A percentile compares a stretch with the other conserved stretches of the same genome.
Evolutionary conservation across 2,329 filamentous ascomycete genomes (phyloP).

Genomic region (Monosporascus ibericus): DNA sequence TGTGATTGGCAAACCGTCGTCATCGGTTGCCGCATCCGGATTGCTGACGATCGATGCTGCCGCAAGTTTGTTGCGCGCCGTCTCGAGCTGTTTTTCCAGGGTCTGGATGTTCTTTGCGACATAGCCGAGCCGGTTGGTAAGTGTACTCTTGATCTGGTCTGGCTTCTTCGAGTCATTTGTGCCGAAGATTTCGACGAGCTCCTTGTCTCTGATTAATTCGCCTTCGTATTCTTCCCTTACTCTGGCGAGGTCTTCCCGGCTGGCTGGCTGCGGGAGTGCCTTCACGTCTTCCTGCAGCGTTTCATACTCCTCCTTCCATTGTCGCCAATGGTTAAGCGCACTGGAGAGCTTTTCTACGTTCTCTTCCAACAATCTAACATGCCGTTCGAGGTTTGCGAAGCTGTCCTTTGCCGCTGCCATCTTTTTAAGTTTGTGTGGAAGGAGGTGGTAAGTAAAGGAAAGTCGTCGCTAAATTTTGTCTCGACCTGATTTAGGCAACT

Average conservation of each 20-base stretch:
- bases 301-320: constrained; percentile 89
- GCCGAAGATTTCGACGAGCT: constrained; percentile 46
- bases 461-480: too few species aligned
- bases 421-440: constrained; percentile 1
- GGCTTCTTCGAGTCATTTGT: constrained; percentile 41
- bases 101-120: constrained; percentile 74
- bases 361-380: constrained; percentile 68
- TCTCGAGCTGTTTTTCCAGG: constrained; percentile 50
- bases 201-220: constrained; percentile 55
- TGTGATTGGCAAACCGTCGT: constrained; percentile 70
- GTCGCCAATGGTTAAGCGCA: constrained; percentile 80
- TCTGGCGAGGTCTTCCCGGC: constrained; percentile 47
- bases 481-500: too few species aligned
- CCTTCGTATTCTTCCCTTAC: constrained; percentile 56
- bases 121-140: constrained; percentile 79
- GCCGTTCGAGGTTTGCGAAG: constrained; percentile 66
- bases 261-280: constrained; percentile 41
- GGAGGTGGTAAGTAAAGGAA: too few species aligned
- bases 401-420: constrained; percentile 42
- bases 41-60: constrained; percentile 54
- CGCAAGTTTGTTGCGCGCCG: constrained; percentile 63
- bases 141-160: constrained; percentile 59
- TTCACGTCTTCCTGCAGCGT: constrained; percentile 77
- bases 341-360: constrained; percentile 68
- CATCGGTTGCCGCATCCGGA: constrained; percentile 52